Base-by-base conservation (phyloP, 2,329 filamentous ascomycete species). In the Teratosphaeria nubilosa region DNA sequence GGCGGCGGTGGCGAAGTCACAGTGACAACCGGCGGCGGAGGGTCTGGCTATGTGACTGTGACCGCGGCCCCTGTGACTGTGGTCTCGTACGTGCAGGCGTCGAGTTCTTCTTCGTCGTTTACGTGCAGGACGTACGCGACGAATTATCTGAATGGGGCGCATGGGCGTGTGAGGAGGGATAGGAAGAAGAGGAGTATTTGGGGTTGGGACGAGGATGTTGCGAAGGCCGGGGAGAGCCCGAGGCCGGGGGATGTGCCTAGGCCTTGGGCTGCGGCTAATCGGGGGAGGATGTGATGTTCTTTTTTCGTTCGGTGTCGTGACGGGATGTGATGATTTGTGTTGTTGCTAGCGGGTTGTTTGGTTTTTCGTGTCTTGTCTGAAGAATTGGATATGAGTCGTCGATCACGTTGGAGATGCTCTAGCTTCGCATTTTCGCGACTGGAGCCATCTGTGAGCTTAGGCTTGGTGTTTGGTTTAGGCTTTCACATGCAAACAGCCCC, bases 131-230 rank as follows among this genome's bases (percentile, higher is more conserved):
- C 41, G 30, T 56, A 56, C 24, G 37, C 54, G 34, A 56, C 54
- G 27, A 51, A 56, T 30, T 56, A 56, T 30, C 37, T 56, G 20
- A 51, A 56, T 22, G 54, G 54, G 50, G 50, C 50, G 53, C 60
- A 63, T 55, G 60, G 63, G 53, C 56, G 60, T 56, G 41, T 60
- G 24, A 58, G 61, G 55, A 60, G 56, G 53, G 51, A 48, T 10
- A 20, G 52, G 45, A 56, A 57, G 53, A 65, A 59, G 58, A 59
- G 62, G 53, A 66, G 63, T 59, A 60, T 67, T 30, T 65, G 65
- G 48, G 64, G 64, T 52, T 22, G 14, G 20, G 14, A 41, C 4
- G 30, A 37, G 31, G 53, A 16, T 22, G 20, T 55, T 22, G 53
- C n/a, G 30, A 31, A 55, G n/a, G 20, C 22, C 10, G 53, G 22